Conservation (phyloP, 78 protist species). For the slime mould (Dictyostelium discoideum) region DNA sequence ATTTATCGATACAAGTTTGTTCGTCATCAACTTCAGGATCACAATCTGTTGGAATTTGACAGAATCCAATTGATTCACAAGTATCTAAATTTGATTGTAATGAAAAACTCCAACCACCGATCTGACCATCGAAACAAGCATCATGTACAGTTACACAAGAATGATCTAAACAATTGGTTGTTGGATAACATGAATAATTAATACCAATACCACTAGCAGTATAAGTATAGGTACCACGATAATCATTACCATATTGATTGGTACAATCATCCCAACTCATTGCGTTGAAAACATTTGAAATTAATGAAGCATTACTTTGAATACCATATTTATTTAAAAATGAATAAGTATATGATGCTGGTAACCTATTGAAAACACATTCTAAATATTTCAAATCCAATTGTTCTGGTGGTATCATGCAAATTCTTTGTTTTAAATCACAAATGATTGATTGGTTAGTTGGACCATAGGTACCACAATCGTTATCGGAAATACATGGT, state of each 20-base stretch:
- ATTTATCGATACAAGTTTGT: background rate
- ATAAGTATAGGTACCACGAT: conserved; percentile 5
- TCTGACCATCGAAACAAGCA: conserved; percentile 55
- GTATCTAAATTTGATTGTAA: background rate
- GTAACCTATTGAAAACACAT: conserved; percentile 34
- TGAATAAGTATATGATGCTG: background rate
- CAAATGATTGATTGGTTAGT: background rate
- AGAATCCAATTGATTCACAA: background rate
- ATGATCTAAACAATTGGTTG: conserved; percentile 8
- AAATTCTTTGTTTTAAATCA: background rate
- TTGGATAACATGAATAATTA: background rate
- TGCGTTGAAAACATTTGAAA: background rate
- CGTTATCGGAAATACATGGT: background rate
- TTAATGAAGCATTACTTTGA: background rate
- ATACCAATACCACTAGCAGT: background rate
- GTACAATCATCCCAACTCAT: conserved; percentile 28
- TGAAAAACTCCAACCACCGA: background rate
- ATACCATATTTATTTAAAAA: background rate
- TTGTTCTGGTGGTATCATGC: background rate
- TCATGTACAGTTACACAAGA: conserved; percentile 59
- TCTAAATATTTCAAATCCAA: conserved; percentile 18
- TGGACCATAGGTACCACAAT: background rate
- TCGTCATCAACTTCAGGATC: background rate
- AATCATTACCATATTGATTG: background rate
- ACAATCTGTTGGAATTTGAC: background rate